Evolutionary conservation across 306 rosid species (phyloP), one percentile per base, ranked within the genome.

Genomic region (Casuarina cunninghamiana): DNA sequence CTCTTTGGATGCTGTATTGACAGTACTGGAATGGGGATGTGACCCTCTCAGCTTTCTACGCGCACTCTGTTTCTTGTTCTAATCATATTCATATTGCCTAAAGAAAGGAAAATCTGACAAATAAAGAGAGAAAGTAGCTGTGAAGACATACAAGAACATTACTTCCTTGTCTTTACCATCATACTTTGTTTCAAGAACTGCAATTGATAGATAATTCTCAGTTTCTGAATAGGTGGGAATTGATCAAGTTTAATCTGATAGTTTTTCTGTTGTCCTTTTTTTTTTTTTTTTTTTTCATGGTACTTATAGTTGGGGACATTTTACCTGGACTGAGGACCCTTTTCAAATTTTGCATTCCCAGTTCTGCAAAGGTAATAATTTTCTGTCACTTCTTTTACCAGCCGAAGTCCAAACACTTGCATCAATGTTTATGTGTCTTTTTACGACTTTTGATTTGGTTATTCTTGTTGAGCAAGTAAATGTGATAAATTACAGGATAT

Each of bases 241-340:
- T 35, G 71, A 39, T 65, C 26, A 3, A 65, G 46, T 15, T 66
- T 44, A 38, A 60, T 11, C 62, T 44, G 63, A 53, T 54, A 68
- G 61, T 81, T 81, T 15, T 67, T 26, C 32, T 26, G 1, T 26
- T 1, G 32, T 26, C 32, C 32, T 26, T 32, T 63, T 5, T 51
- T 75, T 54, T 72, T 51, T 51, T 62, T 53, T 79, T 46, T 71
- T 70, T 80, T 85, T 76, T 70, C 66, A 3, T 73, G 71, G 79
- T 49, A 55, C 19, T 69, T 74, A 53, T 92, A 91, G 97, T 86
- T 53, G 74, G 81, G 37, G 89, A 83, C 55, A 60, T 88, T 74
- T 77, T 79, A 70, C 97, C 97, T 35, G 93, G 91, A 86, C 79
- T 88, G 53, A 83, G 85, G 72, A 79, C 86, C 75, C 71, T 79